Evolutionary conservation across 176 grass and related monocot genomes (phyloP), one percentile per base, ranked within the genome.

Genomic region (Paspalum vaginatum): DNA sequence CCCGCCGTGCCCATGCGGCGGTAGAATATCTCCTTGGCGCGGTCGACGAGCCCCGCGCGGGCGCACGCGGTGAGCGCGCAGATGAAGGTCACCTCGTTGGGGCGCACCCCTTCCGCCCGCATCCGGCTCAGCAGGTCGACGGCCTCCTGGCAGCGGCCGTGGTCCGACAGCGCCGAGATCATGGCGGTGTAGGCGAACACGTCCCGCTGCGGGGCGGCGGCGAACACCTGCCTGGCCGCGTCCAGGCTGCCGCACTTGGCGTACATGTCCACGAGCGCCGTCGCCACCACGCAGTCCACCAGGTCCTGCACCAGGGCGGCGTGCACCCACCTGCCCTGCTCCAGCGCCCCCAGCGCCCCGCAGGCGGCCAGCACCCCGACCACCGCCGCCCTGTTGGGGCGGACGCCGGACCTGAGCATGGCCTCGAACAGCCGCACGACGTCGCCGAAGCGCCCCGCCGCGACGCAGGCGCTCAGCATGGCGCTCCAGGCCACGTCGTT

Each of bases 241-340:
- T 85, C 78, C 32, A 93, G 76, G 85, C 74, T 88, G 22, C 86
- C 75, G 70, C 91, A 97, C 80, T 93, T 97, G 38, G 74, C 68
- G 79, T 97, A 97, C 88, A 97, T 91, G 75, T 97, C 94, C 11
- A 91, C 56, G 21, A 97, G 84, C 57, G 88, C 80, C 9, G 91
- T 90, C 11, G 68, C 75, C 58, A 93, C 63, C 16, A 83, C 42
- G 15, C 56, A 18, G 41, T 90, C 87, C 73, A 76, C 40, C 2
- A 5, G 43, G 43, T 52, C 6, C 20, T 41, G 11, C 0, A 2
- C 20, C 24, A 3, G 14, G 7, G 2, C 51, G n/a, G 78, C 91
- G 76, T 93, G 91, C 65, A 90, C 72, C 91, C 91, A 93, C 69
- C 59, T 74, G 1, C 91, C 91, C 70, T 90, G 87, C 49, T 93